Conservation (phyloP, 2,329 filamentous ascomycete genomes). For the Lojkania enalia region DNA sequence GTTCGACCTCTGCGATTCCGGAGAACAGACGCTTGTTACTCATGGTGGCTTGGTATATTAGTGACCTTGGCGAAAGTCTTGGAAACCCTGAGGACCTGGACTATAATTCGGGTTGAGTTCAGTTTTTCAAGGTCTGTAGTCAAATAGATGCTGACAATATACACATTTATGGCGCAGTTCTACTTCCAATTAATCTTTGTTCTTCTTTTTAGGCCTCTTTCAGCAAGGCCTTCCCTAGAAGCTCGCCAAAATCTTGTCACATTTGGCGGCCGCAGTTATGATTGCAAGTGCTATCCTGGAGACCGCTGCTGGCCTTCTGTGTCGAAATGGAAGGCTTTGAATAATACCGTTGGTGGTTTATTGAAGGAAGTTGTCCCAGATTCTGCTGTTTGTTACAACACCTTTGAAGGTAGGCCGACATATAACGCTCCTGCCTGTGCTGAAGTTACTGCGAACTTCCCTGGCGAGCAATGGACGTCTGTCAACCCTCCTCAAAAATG, state of each 20-base stretch:
- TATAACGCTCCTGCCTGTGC: conserved; percentile 7
- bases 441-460: conserved; percentile 2
- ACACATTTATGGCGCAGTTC: no score
- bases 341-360: conserved; percentile 3
- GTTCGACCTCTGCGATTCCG: no score
- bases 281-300: conserved; percentile 7
- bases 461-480: conserved; percentile 6
- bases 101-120: no score
- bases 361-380: conserved; percentile 17
- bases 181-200: no score
- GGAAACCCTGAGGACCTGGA: no score
- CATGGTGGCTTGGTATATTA: no score
- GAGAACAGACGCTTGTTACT: no score
- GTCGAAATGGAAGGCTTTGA: conserved; percentile 4
- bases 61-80: no score
- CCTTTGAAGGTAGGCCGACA: conserved; percentile 8
- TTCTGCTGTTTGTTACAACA: conserved; percentile 6
- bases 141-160: no score
- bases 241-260: neutral
- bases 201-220: neutral
- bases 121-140: no score
- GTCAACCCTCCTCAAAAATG: no score
- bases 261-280: neutral
- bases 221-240: neutral
- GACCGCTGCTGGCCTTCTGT: conserved; percentile 5